Evolutionary conservation across 306 rosid genomes (phyloP).

Genomic region (Cyamopsis tetragonoloba): DNA sequence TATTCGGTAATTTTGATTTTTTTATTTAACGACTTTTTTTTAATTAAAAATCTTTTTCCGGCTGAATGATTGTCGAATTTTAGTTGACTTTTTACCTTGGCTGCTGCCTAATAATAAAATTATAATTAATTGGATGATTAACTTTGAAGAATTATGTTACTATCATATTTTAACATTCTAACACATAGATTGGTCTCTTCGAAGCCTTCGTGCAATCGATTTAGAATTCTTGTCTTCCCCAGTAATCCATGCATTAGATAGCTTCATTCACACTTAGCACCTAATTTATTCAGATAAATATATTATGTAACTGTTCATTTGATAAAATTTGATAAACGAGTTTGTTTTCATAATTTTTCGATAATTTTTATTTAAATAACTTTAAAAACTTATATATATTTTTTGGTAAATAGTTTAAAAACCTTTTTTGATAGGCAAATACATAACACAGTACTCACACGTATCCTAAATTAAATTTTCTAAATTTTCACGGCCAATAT

Average conservation of each 20-base stretch:
- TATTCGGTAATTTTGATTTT: not conserved
- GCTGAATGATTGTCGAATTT: not conserved
- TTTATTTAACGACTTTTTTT: not conserved
- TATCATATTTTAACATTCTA: constrained; percentile 8
- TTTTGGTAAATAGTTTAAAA: too few relatives aligned
- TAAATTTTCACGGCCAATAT: too few relatives aligned
- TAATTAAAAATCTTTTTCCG: not conserved
- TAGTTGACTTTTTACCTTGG: constrained; percentile 14
- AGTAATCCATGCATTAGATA: not conserved
- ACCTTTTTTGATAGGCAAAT: too few relatives aligned
- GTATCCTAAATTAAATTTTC: too few relatives aligned
- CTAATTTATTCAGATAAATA: too few relatives aligned
- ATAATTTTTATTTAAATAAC: too few relatives aligned
- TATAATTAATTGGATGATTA: constrained; percentile 19
- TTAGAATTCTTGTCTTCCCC: constrained; percentile 1
- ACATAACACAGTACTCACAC: too few relatives aligned
- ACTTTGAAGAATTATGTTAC: constrained; percentile 1
- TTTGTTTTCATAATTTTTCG: too few relatives aligned
- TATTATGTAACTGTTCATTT: too few relatives aligned
- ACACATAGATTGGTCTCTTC: not conserved
- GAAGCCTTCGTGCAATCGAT: not conserved
- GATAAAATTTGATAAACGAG: too few relatives aligned
- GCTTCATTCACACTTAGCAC: not conserved
- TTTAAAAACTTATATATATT: too few relatives aligned
- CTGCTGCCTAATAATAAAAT: constrained; percentile 25